phyloP scores from a whole-genome alignment of 1,284 basidiomycete genomes.

The Trichosporon sp. region DNA sequence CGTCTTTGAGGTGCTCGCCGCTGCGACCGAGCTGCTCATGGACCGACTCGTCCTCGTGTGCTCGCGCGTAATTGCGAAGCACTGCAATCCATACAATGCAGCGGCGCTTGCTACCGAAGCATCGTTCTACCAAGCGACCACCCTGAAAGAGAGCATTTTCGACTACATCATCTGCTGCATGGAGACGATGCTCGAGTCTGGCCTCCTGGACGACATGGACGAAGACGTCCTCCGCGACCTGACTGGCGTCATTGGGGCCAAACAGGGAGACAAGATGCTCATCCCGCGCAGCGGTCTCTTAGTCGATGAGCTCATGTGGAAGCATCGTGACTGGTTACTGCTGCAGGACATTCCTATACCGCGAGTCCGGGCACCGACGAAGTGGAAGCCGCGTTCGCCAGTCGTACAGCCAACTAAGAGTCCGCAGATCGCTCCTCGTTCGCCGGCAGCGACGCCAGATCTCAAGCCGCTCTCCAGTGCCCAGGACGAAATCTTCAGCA shows the following conservation, averaged over 20 bases:
- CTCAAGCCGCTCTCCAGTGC: constrained; percentile 30
- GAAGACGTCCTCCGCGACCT: constrained; percentile 64
- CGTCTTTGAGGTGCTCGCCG: constrained; percentile 78
- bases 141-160: constrained; percentile 68
- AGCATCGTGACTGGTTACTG: constrained; percentile 69
- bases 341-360: constrained; percentile 71
- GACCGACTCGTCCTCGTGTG: constrained; percentile 79
- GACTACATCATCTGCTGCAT: constrained; percentile 76
- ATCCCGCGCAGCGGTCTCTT: constrained; percentile 59
- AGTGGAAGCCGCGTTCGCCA: constrained; percentile 50
- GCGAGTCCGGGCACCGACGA: constrained; percentile 51
- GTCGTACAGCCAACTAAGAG: constrained; percentile 53
- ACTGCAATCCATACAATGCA: constrained; percentile 70
- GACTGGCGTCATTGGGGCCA: constrained; percentile 56
- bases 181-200: constrained; percentile 79
- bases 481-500: constrained; percentile 47
- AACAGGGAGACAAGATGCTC: constrained; percentile 65
- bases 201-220: constrained; percentile 68
- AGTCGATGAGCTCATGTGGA: constrained; percentile 58
- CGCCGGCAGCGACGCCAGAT: constrained; percentile 12
- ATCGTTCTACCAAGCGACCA: constrained; percentile 65
- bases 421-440: constrained; percentile 21
- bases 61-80: constrained; percentile 64
- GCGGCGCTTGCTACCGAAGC: constrained; percentile 78
- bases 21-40: constrained; percentile 85